Evolutionary conservation across 345 rosid genomes (phyloP).

Genomic region (Gossypium thurberi): DNA sequence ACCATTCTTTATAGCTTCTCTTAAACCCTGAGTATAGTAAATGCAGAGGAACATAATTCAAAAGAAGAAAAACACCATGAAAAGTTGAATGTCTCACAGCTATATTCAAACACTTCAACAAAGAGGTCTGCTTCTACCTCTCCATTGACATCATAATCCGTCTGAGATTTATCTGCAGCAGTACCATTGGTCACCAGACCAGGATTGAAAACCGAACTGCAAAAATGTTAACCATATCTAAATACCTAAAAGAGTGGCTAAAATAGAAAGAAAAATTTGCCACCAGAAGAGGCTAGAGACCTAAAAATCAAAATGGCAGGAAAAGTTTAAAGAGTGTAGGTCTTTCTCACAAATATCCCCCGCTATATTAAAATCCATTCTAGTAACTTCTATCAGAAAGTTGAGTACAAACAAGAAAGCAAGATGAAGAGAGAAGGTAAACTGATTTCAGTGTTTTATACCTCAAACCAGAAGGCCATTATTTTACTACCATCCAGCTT

Average conservation of each 20-base stretch:
- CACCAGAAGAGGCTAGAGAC: background rate
- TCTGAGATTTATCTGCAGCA: constrained; percentile 38
- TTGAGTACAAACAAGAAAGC: background rate
- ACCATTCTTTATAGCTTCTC: constrained; percentile 94
- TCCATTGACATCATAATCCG: constrained; percentile 74
- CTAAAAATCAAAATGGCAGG: background rate
- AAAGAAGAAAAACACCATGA: background rate
- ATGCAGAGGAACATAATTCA: background rate
- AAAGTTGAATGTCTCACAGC: constrained; percentile 7
- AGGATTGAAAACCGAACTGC: constrained; percentile 55
- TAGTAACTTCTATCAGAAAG: background rate
- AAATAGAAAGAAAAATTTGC: constrained; percentile 2
- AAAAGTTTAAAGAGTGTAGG: background rate
- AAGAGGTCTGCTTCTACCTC: constrained; percentile 48
- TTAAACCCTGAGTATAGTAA: constrained; percentile 54
- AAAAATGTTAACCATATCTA: constrained; percentile 9
- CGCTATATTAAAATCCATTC: background rate
- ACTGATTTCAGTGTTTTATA: background rate
- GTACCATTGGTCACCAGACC: constrained; percentile 35
- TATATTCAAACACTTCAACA: background rate
- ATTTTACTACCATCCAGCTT: background rate
- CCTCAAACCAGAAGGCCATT: background rate
- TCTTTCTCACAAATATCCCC: background rate
- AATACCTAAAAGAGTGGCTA: constrained; percentile 1
- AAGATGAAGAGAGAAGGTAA: constrained; percentile 3